phyloP scores from a whole-genome alignment of 129 eudicot species.

The Dittrichia graveolens region DNA sequence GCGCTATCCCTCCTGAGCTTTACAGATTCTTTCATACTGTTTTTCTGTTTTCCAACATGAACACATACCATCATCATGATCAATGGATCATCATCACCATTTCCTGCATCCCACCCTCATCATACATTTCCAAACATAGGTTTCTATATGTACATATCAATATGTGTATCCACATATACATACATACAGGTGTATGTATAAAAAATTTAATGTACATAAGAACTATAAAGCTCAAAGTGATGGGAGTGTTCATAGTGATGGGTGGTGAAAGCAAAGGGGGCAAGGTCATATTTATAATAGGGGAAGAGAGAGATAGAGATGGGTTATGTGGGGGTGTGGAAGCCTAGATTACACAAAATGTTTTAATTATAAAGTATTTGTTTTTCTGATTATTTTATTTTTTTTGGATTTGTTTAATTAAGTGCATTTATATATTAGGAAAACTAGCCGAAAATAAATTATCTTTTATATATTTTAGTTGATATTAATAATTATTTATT shows the following conservation, averaged over 20 bases:
- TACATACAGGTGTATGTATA: not conserved
- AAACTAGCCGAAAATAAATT: too few species aligned
- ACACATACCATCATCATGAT: constrained; percentile 1
- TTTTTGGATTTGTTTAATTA: too few species aligned
- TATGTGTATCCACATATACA: not conserved
- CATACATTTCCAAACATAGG: constrained; percentile 21
- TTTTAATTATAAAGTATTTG: too few species aligned
- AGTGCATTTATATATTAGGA: too few species aligned
- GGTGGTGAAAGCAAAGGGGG: constrained; percentile 44
- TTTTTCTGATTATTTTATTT: too few species aligned
- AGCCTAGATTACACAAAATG: constrained; percentile 17
- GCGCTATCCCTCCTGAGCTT: constrained; percentile 51
- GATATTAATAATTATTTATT: too few species aligned
- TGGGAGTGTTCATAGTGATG: constrained; percentile 33
- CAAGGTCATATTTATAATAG: constrained; percentile 40
- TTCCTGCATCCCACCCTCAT: not conserved
- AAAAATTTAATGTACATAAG: not conserved
- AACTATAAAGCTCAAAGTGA: constrained; percentile 22
- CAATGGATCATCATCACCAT: not conserved
- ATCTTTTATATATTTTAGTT: too few species aligned
- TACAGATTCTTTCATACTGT: constrained; percentile 37
- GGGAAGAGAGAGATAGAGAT: constrained; percentile 14
- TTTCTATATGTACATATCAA: not conserved
- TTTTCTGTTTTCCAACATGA: not conserved
- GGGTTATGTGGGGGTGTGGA: constrained; percentile 14